Evolutionary conservation across 495 filamentous ascomycete genomes (phyloP).

Genomic region (Friedmanniomyces endolithicus): DNA sequence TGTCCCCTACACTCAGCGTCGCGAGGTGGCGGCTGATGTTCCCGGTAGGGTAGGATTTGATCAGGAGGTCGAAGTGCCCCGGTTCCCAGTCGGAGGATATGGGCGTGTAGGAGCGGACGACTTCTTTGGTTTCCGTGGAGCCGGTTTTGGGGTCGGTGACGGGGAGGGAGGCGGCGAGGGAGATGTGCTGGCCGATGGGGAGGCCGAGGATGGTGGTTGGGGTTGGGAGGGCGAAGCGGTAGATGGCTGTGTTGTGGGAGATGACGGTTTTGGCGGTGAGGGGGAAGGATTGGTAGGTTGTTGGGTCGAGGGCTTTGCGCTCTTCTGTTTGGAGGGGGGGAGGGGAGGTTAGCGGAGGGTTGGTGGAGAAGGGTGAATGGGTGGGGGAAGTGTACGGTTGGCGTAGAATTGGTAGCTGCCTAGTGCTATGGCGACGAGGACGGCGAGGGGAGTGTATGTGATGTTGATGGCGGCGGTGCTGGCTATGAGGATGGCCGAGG

Average conservation of each 20-base stretch:
- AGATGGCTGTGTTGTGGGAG: constrained; percentile 97
- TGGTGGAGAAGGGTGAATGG: constrained; percentile 1
- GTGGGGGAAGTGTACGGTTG: constrained; percentile 45
- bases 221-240: constrained; percentile 76
- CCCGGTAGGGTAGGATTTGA: constrained; percentile 93
- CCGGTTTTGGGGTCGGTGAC: constrained; percentile 36
- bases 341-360: neutral
- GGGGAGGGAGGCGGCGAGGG: constrained; percentile 53
- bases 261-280: constrained; percentile 83
- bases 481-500: constrained; percentile 65
- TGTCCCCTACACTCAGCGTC: constrained; percentile 66
- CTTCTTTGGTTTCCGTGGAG: constrained; percentile 66
- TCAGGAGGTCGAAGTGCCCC: constrained; percentile 92
- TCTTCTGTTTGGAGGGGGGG: constrained; percentile 37
- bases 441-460: constrained; percentile 65
- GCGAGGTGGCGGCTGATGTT: constrained; percentile 92
- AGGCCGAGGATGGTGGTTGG: constrained; percentile 77
- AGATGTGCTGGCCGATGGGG: constrained; percentile 97
- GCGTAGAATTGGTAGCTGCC: constrained; percentile 51
- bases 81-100: constrained; percentile 83
- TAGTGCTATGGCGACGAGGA: constrained; percentile 47
- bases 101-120: constrained; percentile 91
- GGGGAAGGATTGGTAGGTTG: constrained; percentile 75
- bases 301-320: constrained; percentile 73
- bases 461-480: constrained; percentile 64